phyloP scores from a whole-genome alignment of 148 eudicot genomes.

The Salicornia ramosissima region DNA sequence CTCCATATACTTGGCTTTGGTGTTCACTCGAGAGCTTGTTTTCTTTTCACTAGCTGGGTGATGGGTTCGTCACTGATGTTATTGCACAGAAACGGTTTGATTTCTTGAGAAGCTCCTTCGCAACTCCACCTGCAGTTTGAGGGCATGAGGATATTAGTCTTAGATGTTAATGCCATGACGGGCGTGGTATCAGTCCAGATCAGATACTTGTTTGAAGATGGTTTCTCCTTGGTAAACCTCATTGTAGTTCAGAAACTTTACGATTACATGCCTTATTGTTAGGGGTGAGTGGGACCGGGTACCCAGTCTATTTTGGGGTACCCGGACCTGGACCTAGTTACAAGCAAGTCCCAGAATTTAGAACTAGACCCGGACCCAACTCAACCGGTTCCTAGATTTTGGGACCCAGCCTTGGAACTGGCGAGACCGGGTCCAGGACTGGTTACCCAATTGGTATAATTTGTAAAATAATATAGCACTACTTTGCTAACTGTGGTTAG shows the following conservation, averaged over 20 bases:
- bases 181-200: neutral
- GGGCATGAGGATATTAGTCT: neutral
- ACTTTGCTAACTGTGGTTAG: too few species aligned
- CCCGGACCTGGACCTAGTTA: too few species aligned
- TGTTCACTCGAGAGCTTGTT: neutral
- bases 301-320: too few species aligned
- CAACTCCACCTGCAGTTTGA: neutral
- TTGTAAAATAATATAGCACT: too few species aligned
- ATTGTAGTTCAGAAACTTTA: neutral
- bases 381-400: too few species aligned
- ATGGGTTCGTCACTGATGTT: neutral
- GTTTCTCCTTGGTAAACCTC: neutral
- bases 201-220: neutral
- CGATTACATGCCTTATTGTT: too few species aligned
- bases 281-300: too few species aligned
- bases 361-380: too few species aligned
- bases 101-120: neutral
- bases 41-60: neutral
- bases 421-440: too few species aligned
- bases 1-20: neutral
- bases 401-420: too few species aligned
- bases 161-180: neutral
- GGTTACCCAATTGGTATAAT: too few species aligned
- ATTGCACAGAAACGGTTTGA: neutral
- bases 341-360: too few species aligned